phyloP scores from a whole-genome alignment of 2,329 filamentous ascomycete species.

The Epichloe coenophiala region DNA sequence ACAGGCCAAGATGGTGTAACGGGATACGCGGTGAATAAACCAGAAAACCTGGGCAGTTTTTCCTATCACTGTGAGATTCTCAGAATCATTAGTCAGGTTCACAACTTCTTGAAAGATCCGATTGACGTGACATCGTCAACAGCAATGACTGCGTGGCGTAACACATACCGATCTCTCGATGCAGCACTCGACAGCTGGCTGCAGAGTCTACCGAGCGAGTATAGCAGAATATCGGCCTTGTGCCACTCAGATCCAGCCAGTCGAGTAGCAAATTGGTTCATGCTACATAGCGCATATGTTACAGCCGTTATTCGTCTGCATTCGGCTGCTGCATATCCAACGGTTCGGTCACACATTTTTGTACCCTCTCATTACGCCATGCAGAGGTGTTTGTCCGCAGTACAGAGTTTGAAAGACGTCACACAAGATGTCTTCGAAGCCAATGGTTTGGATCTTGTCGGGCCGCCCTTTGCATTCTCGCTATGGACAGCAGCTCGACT shows the following conservation, averaged over 20 bases:
- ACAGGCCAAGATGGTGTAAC: constrained; percentile 13
- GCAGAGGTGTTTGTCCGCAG: constrained; percentile 30
- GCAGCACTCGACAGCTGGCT: constrained; percentile 27
- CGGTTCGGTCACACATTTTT: constrained; percentile 25
- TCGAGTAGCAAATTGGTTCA: constrained; percentile 32
- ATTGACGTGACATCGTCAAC: constrained; percentile 24
- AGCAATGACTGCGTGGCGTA: constrained; percentile 27
- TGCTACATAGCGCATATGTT: constrained; percentile 32
- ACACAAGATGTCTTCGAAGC: constrained; percentile 30
- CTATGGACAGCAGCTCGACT: constrained; percentile 29
- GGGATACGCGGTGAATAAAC: constrained; percentile 20
- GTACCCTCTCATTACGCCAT: constrained; percentile 30
- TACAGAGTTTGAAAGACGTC: constrained; percentile 29
- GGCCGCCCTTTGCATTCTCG: constrained; percentile 30
- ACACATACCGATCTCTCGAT: constrained; percentile 26
- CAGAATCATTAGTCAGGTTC: constrained; percentile 27
- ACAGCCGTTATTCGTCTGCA: constrained; percentile 30
- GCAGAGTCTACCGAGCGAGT: constrained; percentile 29
- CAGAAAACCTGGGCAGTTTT: constrained; percentile 31
- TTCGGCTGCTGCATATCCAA: constrained; percentile 29
- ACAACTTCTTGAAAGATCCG: constrained; percentile 27
- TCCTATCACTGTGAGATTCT: constrained; percentile 32
- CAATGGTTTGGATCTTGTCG: constrained; percentile 27
- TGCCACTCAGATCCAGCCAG: constrained; percentile 32
- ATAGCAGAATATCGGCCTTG: constrained; percentile 30